phyloP scores from a whole-genome alignment of 805 yeast genomes.

The Sugiyamaella marilandica region DNA sequence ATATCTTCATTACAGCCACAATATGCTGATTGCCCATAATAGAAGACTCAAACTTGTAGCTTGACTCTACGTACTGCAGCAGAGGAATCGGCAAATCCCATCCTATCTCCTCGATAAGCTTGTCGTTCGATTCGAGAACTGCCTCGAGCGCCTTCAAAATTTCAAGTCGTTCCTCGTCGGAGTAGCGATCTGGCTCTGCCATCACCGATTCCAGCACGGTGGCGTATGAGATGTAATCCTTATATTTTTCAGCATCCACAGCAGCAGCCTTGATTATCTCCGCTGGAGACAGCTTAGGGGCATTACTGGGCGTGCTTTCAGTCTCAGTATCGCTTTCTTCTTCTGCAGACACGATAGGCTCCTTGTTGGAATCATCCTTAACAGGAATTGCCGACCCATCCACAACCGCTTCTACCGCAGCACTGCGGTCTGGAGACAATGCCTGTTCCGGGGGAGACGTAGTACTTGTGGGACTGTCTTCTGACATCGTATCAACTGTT shows the following conservation, averaged over 20 bases:
- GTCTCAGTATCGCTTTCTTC: conserved; percentile 3
- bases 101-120: conserved; percentile 62
- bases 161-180: conserved; percentile 45
- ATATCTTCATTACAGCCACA: conserved; percentile 42
- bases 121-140: conserved; percentile 34
- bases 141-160: conserved; percentile 35
- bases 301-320: neutral
- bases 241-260: conserved; percentile 15
- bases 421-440: no score
- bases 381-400: neutral
- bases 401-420: neutral
- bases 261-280: conserved; percentile 8
- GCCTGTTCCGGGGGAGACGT: no score
- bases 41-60: conserved; percentile 15
- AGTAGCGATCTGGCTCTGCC: conserved; percentile 43
- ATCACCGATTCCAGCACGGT: conserved; percentile 64
- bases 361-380: neutral
- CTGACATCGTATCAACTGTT: no score
- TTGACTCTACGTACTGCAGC: conserved; percentile 46
- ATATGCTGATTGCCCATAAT: conserved; percentile 22
- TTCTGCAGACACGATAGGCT: neutral
- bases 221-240: conserved; percentile 67
- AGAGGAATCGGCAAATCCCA: conserved; percentile 86
- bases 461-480: no score
- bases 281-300: neutral